Conservation (phyloP, 345 rosid genomes). For the Bruguiera gymnorhiza region DNA sequence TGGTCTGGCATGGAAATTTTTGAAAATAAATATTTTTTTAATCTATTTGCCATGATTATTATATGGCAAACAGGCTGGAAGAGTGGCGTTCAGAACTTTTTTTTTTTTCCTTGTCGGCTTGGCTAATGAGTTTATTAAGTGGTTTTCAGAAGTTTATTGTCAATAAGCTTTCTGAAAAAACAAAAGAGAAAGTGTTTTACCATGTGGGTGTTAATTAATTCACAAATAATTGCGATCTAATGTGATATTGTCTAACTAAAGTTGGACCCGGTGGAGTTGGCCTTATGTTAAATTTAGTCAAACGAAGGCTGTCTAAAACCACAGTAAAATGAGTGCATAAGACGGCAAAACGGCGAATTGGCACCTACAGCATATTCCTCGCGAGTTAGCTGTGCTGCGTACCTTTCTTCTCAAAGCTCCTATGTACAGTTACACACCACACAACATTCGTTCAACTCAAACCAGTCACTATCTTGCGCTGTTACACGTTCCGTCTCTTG, state of each 20-base stretch:
- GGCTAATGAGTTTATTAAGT: no score
- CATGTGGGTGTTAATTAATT: no score
- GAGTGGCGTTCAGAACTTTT: no score
- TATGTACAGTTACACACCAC: background rate
- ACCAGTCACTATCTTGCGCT: slow-evolving; percentile 13
- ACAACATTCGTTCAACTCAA: slow-evolving; percentile 9
- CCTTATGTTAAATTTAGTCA: background rate
- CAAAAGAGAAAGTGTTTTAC: no score
- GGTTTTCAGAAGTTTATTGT: no score
- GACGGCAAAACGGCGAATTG: background rate
- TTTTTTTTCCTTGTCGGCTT: no score
- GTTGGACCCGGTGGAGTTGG: background rate
- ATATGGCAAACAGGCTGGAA: no score
- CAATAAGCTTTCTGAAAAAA: no score
- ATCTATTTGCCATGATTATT: no score
- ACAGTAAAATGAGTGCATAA: background rate
- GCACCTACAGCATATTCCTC: slow-evolving; percentile 12
- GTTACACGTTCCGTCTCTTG: background rate
- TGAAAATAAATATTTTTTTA: no score
- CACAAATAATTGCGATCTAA: no score
- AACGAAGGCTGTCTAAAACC: background rate
- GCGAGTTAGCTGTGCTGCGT: slow-evolving; percentile 1
- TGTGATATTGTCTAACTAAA: background rate
- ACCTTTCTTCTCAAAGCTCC: slow-evolving; percentile 1
- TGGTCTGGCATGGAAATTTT: no score